Percentiles rank a stretch among this genome's conserved stretches.
These are phyloP conservation scores for Didymella pomorum DNA, from an alignment of 2,329 filamentous ascomycete species.

Conservation along the genomic window DNA sequence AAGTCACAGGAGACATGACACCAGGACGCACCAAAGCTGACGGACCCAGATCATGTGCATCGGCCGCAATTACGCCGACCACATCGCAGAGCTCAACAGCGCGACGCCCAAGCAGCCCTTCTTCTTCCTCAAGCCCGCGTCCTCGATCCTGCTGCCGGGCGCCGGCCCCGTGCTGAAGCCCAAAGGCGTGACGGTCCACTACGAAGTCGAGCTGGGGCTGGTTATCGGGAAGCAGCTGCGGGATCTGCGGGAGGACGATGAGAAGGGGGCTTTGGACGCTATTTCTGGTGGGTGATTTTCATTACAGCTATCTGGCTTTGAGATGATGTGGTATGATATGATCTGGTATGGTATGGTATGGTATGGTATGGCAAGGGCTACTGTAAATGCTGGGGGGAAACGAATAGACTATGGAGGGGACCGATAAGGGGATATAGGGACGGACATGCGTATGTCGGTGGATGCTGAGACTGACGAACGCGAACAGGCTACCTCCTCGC, in stretches of 20 bases:
- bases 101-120: constrained; percentile 91
- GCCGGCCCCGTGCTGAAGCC: constrained; percentile 83
- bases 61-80: constrained; percentile 97
- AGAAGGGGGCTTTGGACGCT: constrained; percentile 77
- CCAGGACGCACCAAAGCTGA: neutral
- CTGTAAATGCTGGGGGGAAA: neutral
- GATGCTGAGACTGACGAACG: neutral
- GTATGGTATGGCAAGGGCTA: neutral
- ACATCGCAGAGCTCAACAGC: constrained; percentile 91
- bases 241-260: constrained; percentile 78
- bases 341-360: too few relatives aligned
- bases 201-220: constrained; percentile 92
- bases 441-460: neutral
- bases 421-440: neutral
- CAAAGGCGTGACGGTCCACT: constrained; percentile 84
- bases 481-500: constrained; percentile 79
- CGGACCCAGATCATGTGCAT: constrained; percentile 80
- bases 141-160: constrained; percentile 80
- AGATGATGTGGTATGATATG: too few relatives aligned
- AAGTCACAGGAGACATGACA: too few relatives aligned
- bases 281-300: constrained; percentile 71
- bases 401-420: neutral
- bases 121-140: constrained; percentile 97
- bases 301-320: neutral
- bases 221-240: constrained; percentile 83